Base-by-base conservation (phyloP, 306 rosid species). In the Ziziphus jujuba region DNA sequence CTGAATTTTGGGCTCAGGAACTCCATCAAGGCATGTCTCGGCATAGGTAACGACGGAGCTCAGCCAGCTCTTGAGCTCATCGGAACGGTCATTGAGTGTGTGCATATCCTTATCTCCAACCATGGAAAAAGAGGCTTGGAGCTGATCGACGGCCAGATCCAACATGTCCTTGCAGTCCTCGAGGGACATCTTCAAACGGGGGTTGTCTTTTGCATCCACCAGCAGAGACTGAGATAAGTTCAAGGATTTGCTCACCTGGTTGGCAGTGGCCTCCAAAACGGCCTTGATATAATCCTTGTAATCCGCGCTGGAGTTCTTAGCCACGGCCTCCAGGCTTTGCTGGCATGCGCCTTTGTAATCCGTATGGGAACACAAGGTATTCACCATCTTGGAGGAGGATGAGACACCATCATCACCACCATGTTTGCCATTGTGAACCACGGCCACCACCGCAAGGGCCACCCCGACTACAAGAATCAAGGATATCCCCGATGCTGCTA, bases 401-500 rank as follows among this genome's bases (percentile, higher is more conserved):
- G 73, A 69, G 4, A 56, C 40, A 1, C 3, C 25, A 14, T 43
- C 53, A 1, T 11, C 5, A 2, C 61, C 71, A 0, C 1, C 61
- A 4, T 3, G 19, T 16, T 64, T 76, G 10, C 22, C 33, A 9
- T 28, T 21, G 17, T 44, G 44, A 23, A 87, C 80, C 0, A 77
- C 40, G 0, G 85, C 84, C 0, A 81, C 80, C 3, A 83, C 75
- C 0, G 88, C 92, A 0, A 85, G 33, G 4, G 71, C 90, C 7
- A 85, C 91, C 3, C 96, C 96, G 0, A 89, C 91, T 1, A 89
- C 81, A 0, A 92, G 85, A 45, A 92, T 79, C 31, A 92, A 59
- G 52, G 89, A 85, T 31, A 85, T 55, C 6, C 44, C 77, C 0
- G 95, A 81, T 0, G 83, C 34, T 21, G 82, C 13, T 36, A 77